Evolutionary conservation across 176 grass and related monocot species (phyloP).

Genomic region (Cenchrus fungigraminus): DNA sequence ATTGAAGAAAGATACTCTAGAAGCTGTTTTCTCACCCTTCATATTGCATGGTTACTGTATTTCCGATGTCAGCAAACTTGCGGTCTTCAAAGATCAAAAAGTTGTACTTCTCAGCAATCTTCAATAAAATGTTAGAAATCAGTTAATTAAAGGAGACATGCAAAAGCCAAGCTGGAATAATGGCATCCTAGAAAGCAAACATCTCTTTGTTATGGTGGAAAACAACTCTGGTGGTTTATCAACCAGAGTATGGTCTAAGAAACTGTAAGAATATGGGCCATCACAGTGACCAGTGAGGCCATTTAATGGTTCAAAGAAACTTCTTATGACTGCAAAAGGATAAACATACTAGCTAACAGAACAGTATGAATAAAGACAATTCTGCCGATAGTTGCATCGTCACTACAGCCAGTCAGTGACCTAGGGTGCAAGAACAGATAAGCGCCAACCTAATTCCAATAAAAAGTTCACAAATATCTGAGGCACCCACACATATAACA

Average conservation of each 20-base stretch:
- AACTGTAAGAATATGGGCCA: not conserved
- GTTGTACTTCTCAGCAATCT: slow-evolving; percentile 90
- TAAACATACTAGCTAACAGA: not conserved
- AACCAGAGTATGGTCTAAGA: not conserved
- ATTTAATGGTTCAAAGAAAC: not conserved
- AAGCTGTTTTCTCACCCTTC: slow-evolving; percentile 67
- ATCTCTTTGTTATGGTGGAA: not conserved
- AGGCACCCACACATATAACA: not conserved
- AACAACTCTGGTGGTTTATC: slow-evolving; percentile 1
- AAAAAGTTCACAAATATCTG: not conserved
- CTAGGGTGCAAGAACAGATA: not conserved
- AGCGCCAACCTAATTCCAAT: not conserved
- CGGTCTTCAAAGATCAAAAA: slow-evolving; percentile 94
- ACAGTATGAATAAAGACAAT: not conserved
- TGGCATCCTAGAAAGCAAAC: not conserved
- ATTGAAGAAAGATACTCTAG: not conserved
- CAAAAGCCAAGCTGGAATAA: not conserved
- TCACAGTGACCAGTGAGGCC: not conserved
- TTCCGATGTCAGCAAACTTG: slow-evolving; percentile 93
- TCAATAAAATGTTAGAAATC: slow-evolving; percentile 21
- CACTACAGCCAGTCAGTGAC: not conserved
- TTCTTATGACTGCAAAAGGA: not conserved
- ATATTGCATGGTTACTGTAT: slow-evolving; percentile 94
- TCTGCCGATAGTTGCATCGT: not conserved
- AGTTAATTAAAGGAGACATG: not conserved